Evolutionary conservation across 1,139 yeast genomes (phyloP), one percentile per base, ranked within the genome.

Genomic region (Taphrina betulina): DNA sequence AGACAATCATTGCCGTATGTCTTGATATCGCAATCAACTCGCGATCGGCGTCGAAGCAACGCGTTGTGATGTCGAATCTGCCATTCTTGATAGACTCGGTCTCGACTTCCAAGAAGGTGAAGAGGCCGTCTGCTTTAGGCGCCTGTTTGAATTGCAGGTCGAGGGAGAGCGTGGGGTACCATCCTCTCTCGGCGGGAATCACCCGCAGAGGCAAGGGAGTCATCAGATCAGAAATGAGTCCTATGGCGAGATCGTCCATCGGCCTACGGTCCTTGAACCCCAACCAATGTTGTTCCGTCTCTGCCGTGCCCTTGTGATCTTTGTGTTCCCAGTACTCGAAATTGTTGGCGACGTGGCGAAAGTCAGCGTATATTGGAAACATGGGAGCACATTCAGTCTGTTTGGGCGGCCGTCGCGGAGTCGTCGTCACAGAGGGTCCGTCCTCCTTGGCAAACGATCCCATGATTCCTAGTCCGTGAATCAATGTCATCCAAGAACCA

Each of bases 161-260:
- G 4, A 50, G 40, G 7, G 54, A 50, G 14, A 50, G 33, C 10
- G 54, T 50, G 3, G 54, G 54, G 20, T 40, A 50, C 54, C 54
- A 50, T 10, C 54, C 54, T 3, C 40, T 17, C 23, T 38, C 46
- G n/a, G 31, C 36, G 26, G 34, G 43, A 24, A 35, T 20, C 31
- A 50, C 46, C 14, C 54, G 54, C 5, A 50, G 8, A 7, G 54
- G 54, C 31, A 50, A 24, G 10, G 54, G 54, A 2, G 54, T 50
- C 54, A 50, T 50, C n/a, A 50, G 46, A 31, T 50, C 54, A 14
- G 46, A 17, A 34, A 50, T 50, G 45, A 50, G 40, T 10, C 44
- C 54, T 24, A 38, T 31, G 23, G 46, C 46, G 17, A 50, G 46
- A 23, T 23, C 22, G 37, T 50, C 54, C 54, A 50, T 50, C 14